phyloP scores from a whole-genome alignment of 148 eudicot genomes.

The Rheum nobile region DNA sequence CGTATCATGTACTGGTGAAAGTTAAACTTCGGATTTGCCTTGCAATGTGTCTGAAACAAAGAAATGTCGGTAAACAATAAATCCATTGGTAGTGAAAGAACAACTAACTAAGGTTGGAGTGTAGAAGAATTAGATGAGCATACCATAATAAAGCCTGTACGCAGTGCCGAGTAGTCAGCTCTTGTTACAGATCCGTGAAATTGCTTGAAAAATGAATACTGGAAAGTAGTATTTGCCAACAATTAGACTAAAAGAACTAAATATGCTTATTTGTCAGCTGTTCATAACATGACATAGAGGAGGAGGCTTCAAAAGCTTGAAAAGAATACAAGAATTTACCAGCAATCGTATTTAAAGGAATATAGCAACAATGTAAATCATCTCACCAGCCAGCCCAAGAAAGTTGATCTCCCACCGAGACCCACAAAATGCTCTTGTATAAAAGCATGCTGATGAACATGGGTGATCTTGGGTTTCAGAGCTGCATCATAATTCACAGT shows the following conservation, averaged over 20 bases:
- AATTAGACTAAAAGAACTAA: not conserved
- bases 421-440: constrained; percentile 55
- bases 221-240: constrained; percentile 3
- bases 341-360: not conserved
- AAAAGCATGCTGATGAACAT: constrained; percentile 68
- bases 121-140: not conserved
- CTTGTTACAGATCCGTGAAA: constrained; percentile 43
- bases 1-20: constrained; percentile 96
- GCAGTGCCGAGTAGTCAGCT: constrained; percentile 38
- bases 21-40: constrained; percentile 64
- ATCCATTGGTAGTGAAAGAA: not conserved
- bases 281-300: not conserved
- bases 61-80: not conserved
- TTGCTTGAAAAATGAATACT: constrained; percentile 59
- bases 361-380: not conserved
- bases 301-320: too few relatives aligned
- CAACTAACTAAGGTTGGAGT: not conserved
- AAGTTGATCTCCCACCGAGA: constrained; percentile 38
- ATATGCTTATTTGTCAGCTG: not conserved
- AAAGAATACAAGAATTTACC: not conserved
- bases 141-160: constrained; percentile 32
- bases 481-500: constrained; percentile 18
- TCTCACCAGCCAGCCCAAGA: constrained; percentile 70
- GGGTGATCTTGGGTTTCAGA: constrained; percentile 46
- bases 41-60: constrained; percentile 60